Conservation (phyloP, 306 rosid genomes). For the Aeschynomene evenia region DNA sequence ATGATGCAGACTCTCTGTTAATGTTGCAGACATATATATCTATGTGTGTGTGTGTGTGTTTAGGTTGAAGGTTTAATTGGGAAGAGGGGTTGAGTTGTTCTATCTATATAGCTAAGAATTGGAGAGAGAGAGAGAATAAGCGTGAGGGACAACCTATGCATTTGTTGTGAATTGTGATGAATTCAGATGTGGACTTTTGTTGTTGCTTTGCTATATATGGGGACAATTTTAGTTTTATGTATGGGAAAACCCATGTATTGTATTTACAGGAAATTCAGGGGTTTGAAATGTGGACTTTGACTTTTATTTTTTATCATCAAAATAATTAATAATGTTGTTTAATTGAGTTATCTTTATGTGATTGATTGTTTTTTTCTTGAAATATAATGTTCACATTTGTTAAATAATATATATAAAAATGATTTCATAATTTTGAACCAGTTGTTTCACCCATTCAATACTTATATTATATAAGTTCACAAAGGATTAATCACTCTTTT, state of each 20-base stretch:
- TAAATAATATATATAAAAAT: too few species aligned
- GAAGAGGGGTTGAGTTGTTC: neutral
- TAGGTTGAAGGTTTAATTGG: neutral
- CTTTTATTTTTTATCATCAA: neutral
- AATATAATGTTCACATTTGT: too few species aligned
- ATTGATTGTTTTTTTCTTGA: too few species aligned
- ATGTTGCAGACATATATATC: neutral
- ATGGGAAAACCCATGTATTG: neutral
- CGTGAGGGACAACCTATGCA: neutral
- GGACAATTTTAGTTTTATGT: neutral
- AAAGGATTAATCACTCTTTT: too few species aligned
- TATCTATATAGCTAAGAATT: neutral
- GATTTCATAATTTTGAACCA: too few species aligned
- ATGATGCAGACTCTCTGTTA: conserved; percentile 19
- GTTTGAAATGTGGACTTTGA: neutral
- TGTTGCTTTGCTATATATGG: neutral
- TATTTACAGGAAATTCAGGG: neutral
- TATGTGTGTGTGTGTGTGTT: neutral
- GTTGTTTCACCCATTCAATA: too few species aligned
- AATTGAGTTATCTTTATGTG: too few species aligned
- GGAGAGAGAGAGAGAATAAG: neutral
- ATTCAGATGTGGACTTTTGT: neutral
- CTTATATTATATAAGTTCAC: too few species aligned
- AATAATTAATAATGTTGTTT: too few species aligned
- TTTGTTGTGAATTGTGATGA: neutral